Conservation (phyloP, 2,329 filamentous ascomycete genomes). For the Fusarium zealandicum region DNA sequence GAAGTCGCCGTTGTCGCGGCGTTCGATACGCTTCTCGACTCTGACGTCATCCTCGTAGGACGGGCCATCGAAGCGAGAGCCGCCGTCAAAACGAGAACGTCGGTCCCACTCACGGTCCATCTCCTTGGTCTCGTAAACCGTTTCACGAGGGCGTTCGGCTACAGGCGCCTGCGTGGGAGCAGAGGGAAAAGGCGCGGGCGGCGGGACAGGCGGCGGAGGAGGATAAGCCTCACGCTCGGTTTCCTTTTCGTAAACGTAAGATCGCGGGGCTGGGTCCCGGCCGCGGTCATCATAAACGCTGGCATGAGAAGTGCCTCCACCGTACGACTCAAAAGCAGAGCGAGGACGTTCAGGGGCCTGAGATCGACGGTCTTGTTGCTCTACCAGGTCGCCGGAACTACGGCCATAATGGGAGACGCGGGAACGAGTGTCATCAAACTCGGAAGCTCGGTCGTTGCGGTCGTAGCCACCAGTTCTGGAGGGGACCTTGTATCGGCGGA, state of each 20-base stretch:
- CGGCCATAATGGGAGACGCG: slow-evolving; percentile 52
- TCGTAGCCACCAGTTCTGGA: slow-evolving; percentile 52
- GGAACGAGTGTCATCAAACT: slow-evolving; percentile 57
- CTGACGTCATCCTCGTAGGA: slow-evolving; percentile 58
- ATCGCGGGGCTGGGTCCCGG: slow-evolving; percentile 40
- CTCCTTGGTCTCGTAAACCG: slow-evolving; percentile 48
- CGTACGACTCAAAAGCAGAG: slow-evolving; percentile 56
- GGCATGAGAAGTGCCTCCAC: slow-evolving; percentile 49
- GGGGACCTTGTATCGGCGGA: slow-evolving; percentile 62
- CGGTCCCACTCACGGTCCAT: slow-evolving; percentile 56
- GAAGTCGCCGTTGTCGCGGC: slow-evolving; percentile 53
- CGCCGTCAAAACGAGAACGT: slow-evolving; percentile 48
- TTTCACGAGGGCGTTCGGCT: slow-evolving; percentile 42
- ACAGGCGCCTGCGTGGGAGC: slow-evolving; percentile 28
- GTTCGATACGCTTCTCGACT: slow-evolving; percentile 61
- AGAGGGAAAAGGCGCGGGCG: slow-evolving; percentile 28
- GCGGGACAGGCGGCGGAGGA: slow-evolving; percentile 34
- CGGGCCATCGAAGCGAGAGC: slow-evolving; percentile 50
- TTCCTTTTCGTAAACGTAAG: slow-evolving; percentile 36
- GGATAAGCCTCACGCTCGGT: slow-evolving; percentile 35
- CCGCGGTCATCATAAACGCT: slow-evolving; percentile 57
- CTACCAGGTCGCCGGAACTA: slow-evolving; percentile 51
- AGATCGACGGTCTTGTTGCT: slow-evolving; percentile 53
- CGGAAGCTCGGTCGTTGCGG: slow-evolving; percentile 49
- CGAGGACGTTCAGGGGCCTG: slow-evolving; percentile 58